phyloP scores from a whole-genome alignment of 1,284 basidiomycete species.

The Papiliotrema laurentii region DNA sequence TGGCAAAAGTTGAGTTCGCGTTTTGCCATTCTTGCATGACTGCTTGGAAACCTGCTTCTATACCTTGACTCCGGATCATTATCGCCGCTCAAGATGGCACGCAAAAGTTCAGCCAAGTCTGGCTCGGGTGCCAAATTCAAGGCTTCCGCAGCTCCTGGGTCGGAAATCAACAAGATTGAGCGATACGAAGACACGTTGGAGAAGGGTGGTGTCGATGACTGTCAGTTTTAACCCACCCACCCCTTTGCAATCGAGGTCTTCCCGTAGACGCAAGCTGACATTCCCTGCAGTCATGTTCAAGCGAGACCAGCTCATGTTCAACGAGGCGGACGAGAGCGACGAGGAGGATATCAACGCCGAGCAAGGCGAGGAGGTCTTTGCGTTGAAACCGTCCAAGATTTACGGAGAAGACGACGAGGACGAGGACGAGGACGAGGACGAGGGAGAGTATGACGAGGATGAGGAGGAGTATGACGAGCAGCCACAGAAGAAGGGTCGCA shows the following conservation, averaged over 20 bases:
- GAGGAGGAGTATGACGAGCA: conserved; percentile 47
- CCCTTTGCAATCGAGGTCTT: too few relatives aligned
- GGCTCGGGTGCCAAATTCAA: conserved; percentile 8
- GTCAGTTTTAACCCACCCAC: conserved; percentile 35
- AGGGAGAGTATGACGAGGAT: conserved; percentile 36
- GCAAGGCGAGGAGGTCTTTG: conserved; percentile 63
- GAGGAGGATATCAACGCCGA: conserved; percentile 41
- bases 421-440: conserved; percentile 45
- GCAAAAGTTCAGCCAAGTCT: conserved; percentile 6
- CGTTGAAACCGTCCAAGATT: conserved; percentile 17
- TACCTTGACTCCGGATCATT: too few relatives aligned
- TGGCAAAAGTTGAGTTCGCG: too few relatives aligned
- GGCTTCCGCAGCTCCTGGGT: conserved; percentile 18
- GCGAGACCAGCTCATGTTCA: conserved; percentile 72
- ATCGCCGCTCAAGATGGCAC: conserved; percentile 1
- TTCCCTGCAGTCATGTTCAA: conserved; percentile 46
- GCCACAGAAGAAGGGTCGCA: conserved; percentile 41
- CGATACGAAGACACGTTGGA: conserved; percentile 48
- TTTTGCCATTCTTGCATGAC: too few relatives aligned
- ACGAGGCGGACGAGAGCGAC: conserved; percentile 56
- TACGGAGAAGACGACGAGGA: conserved; percentile 39
- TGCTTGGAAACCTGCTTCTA: too few relatives aligned
- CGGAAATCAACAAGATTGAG: conserved; percentile 39
- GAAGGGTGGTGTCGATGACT: conserved; percentile 48
- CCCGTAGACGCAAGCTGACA: not conserved